Conservation (phyloP, 225 moss, liverwort and hornwort species). For the Rhytidiadelphus loreus region DNA sequence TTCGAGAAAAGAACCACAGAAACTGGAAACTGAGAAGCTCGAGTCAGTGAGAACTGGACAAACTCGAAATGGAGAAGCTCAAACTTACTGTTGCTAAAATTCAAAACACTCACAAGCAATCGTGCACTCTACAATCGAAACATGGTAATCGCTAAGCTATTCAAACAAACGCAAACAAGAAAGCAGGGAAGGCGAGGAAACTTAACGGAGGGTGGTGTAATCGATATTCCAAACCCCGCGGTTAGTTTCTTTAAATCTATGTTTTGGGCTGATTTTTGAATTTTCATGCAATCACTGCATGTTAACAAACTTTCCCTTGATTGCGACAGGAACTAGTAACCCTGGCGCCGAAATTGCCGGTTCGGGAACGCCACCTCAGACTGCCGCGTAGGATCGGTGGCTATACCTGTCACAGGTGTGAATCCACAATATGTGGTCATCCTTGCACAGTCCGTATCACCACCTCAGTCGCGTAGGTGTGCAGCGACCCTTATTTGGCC, state of each 20-base stretch:
- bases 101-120: no score
- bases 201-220: neutral
- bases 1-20: neutral
- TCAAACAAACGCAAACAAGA: neutral
- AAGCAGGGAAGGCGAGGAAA: neutral
- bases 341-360: rapidly evolving
- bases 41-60: no score
- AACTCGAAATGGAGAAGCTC: no score
- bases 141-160: rapidly evolving
- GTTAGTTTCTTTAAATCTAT: neutral
- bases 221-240: neutral
- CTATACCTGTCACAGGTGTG: neutral
- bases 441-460: no score
- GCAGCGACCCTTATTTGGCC: no score
- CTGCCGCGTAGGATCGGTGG: rapidly evolving
- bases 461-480: no score
- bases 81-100: no score
- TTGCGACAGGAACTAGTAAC: rapidly evolving
- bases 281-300: neutral
- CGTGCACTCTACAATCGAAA: no score
- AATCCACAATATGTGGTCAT: no score
- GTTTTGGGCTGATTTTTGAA: rapidly evolving
- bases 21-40: no score
- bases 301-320: neutral
- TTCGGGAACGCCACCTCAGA: neutral